These are phyloP conservation scores for Argentina anserina DNA, from an alignment of 306 rosid genomes.

Conservation along the genomic window DNA sequence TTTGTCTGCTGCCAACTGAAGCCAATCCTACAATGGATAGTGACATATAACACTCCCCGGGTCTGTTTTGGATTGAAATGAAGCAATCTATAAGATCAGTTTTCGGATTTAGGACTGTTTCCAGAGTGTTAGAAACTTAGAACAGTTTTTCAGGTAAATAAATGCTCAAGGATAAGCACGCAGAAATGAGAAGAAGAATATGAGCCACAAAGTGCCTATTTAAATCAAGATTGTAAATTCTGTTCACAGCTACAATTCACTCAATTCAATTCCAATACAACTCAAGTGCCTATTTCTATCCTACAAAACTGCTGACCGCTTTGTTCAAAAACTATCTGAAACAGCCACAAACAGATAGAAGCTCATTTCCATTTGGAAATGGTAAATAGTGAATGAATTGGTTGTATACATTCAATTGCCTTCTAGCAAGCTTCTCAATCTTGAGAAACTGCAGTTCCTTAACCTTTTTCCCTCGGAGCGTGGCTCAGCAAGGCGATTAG, in stretches of 20 bases:
- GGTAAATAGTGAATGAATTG: slow-evolving; percentile 13
- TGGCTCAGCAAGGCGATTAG: slow-evolving; percentile 38
- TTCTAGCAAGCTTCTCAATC: slow-evolving; percentile 55
- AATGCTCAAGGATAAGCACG: background rate
- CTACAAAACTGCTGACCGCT: slow-evolving; percentile 69
- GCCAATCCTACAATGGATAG: background rate
- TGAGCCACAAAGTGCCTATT: background rate
- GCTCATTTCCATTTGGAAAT: slow-evolving; percentile 21
- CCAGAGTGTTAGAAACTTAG: background rate
- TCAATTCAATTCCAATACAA: background rate
- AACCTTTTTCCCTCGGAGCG: slow-evolving; percentile 49
- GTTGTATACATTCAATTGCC: slow-evolving; percentile 52
- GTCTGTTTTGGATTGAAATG: background rate
- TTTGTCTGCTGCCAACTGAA: slow-evolving; percentile 4
- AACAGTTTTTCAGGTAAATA: background rate
- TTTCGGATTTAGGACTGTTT: background rate
- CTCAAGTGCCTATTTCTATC: slow-evolving; percentile 21
- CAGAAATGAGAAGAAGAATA: background rate
- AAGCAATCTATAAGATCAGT: background rate
- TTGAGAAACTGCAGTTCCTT: slow-evolving; percentile 47
- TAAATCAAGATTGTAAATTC: background rate
- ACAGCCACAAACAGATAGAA: slow-evolving; percentile 52
- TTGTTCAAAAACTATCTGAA: slow-evolving; percentile 38
- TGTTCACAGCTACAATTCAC: background rate
- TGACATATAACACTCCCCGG: background rate